Conservation (phyloP, 805 yeast species). For the Lipomyces spencermartinsiae region DNA sequence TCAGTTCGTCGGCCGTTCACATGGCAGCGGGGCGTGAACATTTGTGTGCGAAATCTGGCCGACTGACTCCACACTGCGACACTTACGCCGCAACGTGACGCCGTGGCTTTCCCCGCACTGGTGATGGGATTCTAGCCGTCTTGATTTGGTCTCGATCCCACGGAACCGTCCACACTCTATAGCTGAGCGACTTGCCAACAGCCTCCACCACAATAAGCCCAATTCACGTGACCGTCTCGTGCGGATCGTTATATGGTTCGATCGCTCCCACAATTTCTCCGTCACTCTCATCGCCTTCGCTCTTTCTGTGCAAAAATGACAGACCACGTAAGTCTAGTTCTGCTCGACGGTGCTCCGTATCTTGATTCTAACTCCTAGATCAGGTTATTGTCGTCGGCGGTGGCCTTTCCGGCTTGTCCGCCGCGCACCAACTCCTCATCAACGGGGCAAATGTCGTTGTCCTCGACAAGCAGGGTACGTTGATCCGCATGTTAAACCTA, state of each 20-base stretch:
- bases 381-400: constrained; percentile 64
- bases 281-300: background rate
- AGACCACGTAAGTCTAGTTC: constrained; percentile 2
- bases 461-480: constrained; percentile 58
- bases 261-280: background rate
- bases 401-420: constrained; percentile 68
- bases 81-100: background rate
- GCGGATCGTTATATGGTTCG: background rate
- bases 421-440: constrained; percentile 62
- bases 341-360: background rate
- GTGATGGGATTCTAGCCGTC: background rate
- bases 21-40: background rate
- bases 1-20: background rate
- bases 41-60: background rate
- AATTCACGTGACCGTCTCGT: background rate
- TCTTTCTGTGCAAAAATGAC: constrained; percentile 1
- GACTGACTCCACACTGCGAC: background rate
- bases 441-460: constrained; percentile 61
- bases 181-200: too few species aligned
- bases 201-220: background rate
- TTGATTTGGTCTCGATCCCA: background rate
- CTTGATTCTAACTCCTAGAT: background rate
- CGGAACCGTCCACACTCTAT: background rate
- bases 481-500: background rate
- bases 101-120: background rate